Evolutionary conservation across 495 filamentous ascomycete species (phyloP).

Genomic region (Melanomma pulvis-pyrius): DNA sequence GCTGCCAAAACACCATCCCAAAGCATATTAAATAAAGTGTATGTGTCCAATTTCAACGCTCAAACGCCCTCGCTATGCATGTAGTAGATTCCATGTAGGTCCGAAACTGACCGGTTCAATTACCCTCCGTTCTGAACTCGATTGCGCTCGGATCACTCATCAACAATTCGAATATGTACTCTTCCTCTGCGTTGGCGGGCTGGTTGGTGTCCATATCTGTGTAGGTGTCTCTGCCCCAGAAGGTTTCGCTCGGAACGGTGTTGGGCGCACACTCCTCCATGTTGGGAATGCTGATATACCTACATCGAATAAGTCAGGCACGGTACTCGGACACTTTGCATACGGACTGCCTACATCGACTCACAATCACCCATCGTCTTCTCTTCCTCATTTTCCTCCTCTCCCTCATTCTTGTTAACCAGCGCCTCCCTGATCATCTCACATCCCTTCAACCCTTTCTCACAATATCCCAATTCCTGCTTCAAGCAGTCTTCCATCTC

Average conservation of each 20-base stretch:
- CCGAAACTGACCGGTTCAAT: too few relatives aligned
- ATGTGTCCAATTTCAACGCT: background rate
- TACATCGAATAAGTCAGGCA: too few relatives aligned
- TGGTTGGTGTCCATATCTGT: too few relatives aligned
- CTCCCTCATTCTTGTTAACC: background rate
- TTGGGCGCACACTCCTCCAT: too few relatives aligned
- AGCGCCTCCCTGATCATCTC: slow-evolving; percentile 5
- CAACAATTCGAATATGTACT: background rate
- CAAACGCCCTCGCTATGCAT: background rate
- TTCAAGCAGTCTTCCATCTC: background rate
- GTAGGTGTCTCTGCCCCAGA: too few relatives aligned
- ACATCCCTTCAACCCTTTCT: slow-evolving; percentile 8
- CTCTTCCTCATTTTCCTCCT: background rate
- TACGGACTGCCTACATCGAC: too few relatives aligned
- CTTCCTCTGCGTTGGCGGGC: too few relatives aligned
- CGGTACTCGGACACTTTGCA: too few relatives aligned
- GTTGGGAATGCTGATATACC: too few relatives aligned
- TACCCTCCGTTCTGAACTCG: background rate
- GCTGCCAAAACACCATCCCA: background rate
- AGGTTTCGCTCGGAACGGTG: too few relatives aligned
- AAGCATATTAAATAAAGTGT: background rate
- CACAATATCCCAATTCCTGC: slow-evolving; percentile 2
- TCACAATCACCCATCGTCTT: background rate
- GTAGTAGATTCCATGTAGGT: background rate
- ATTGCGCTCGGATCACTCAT: background rate